These are phyloP conservation scores for Plasmodium relictum DNA, from an alignment of 169 alveolate genomes.

Conservation along the genomic window DNA sequence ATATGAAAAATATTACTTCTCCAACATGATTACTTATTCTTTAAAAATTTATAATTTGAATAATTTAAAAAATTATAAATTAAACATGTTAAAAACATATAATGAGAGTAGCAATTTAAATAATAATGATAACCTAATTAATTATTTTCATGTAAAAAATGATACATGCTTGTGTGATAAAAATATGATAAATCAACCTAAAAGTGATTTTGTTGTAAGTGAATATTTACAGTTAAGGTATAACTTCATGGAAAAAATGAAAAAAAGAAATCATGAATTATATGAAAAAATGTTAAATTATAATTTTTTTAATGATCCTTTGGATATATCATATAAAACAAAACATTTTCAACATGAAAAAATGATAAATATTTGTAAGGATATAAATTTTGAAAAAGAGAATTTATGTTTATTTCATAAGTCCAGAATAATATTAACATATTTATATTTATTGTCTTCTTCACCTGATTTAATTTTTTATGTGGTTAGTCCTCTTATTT, in stretches of 20 bases:
- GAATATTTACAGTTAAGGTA: slow-evolving; percentile 52
- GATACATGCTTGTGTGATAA: slow-evolving; percentile 49
- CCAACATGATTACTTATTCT: background rate
- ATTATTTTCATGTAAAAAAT: slow-evolving; percentile 15
- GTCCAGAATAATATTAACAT: slow-evolving; percentile 58
- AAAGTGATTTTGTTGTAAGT: slow-evolving; percentile 64
- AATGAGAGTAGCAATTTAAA: background rate
- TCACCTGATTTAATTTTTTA: slow-evolving; percentile 58
- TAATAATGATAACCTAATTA: slow-evolving; percentile 33
- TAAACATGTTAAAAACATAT: background rate
- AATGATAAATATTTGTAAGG: slow-evolving; percentile 65
- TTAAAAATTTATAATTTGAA: background rate
- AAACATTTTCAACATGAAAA: slow-evolving; percentile 32
- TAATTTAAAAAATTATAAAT: background rate
- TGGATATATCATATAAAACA: slow-evolving; percentile 73
- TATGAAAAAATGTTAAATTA: slow-evolving; percentile 54
- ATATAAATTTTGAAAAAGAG: slow-evolving; percentile 49
- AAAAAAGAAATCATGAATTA: slow-evolving; percentile 29
- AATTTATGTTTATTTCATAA: slow-evolving; percentile 63
- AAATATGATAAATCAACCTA: slow-evolving; percentile 52
- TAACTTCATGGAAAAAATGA: slow-evolving; percentile 45
- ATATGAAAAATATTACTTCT: slow-evolving; percentile 26
- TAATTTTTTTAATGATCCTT: slow-evolving; percentile 77
- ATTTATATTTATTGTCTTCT: slow-evolving; percentile 55
- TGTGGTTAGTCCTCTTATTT: slow-evolving; percentile 67